Percentiles rank a stretch among this genome's conserved stretches.
These are phyloP conservation scores for Corinectria fuckeliana DNA, from an alignment of 2,329 filamentous ascomycete genomes.

Conservation along the genomic window DNA sequence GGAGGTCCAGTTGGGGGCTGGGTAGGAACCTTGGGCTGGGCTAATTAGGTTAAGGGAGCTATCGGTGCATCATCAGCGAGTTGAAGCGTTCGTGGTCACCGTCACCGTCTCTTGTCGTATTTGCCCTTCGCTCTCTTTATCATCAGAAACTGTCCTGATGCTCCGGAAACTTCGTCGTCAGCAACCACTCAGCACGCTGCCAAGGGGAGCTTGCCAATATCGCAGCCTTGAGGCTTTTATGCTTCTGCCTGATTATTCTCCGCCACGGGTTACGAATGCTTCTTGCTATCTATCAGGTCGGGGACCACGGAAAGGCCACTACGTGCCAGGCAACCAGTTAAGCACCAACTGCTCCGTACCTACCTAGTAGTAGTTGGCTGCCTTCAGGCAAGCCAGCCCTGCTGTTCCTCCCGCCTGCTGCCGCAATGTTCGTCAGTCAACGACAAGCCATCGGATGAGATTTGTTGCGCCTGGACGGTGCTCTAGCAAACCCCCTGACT, in stretches of 20 bases:
- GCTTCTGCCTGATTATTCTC: conserved; percentile 26
- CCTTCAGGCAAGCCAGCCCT: conserved; percentile 3
- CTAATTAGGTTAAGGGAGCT: conserved; percentile 23
- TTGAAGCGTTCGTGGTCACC: conserved; percentile 6
- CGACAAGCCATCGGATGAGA: conserved; percentile 12
- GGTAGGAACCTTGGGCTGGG: conserved; percentile 28
- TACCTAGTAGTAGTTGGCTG: too few relatives aligned
- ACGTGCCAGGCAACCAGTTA: conserved; percentile 11
- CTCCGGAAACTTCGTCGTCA: conserved; percentile 28
- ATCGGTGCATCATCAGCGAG: conserved; percentile 2
- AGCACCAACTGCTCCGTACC: too few relatives aligned
- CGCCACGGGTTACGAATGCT: conserved; percentile 3
- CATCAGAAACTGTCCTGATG: neutral
- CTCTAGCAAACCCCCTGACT: conserved; percentile 13
- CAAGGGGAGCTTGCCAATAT: conserved; percentile 32
- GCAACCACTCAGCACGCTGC: conserved; percentile 28
- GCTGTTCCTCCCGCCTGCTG: neutral
- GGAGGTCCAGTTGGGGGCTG: conserved; percentile 25
- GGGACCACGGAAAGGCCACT: neutral
- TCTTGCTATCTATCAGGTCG: too few relatives aligned
- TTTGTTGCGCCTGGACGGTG: conserved; percentile 11
- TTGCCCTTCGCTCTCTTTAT: conserved; percentile 14
- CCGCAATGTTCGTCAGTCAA: conserved; percentile 1
- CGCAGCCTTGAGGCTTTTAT: conserved; percentile 38
- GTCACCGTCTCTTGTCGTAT: conserved; percentile 9